These are phyloP conservation scores for Aspergillus latus DNA, from an alignment of 2,329 filamentous ascomycete species.

Conservation along the genomic window DNA sequence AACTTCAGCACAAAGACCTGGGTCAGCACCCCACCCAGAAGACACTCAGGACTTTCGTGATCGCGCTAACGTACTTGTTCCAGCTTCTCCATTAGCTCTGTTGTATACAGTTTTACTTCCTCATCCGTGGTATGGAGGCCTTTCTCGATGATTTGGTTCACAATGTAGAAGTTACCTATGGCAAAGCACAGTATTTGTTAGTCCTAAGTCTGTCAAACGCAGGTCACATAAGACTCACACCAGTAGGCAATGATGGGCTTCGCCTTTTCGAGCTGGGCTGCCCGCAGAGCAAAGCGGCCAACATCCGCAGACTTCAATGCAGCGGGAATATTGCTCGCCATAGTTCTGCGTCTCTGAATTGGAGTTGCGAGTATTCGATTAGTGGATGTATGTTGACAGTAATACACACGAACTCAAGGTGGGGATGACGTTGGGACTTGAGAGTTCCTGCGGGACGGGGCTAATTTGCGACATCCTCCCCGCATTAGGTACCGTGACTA, in stretches of 20 bases:
- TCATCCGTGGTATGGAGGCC: slow-evolving; percentile 75
- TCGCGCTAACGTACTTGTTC: slow-evolving; percentile 60
- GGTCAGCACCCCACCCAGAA: slow-evolving; percentile 8
- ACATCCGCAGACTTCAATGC: slow-evolving; percentile 79
- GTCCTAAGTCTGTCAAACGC: slow-evolving; percentile 13
- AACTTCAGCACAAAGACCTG: slow-evolving; percentile 47
- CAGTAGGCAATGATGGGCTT: slow-evolving; percentile 93
- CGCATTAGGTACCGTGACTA: neutral
- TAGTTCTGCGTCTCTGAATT: slow-evolving; percentile 39
- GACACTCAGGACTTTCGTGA: neutral
- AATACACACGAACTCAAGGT: slow-evolving; percentile 9
- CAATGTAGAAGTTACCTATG: slow-evolving; percentile 83
- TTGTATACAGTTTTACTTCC: slow-evolving; percentile 78
- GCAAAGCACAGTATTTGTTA: slow-evolving; percentile 14
- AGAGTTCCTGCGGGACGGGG: neutral
- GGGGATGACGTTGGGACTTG: slow-evolving; percentile 27
- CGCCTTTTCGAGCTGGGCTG: slow-evolving; percentile 75
- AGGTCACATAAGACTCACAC: slow-evolving; percentile 62
- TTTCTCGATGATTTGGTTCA: slow-evolving; percentile 84
- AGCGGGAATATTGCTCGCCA: slow-evolving; percentile 71
- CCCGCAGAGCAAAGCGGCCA: slow-evolving; percentile 78
- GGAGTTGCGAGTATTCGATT: neutral
- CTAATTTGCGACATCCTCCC: slow-evolving; percentile 5
- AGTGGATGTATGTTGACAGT: neutral
- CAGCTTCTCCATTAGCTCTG: slow-evolving; percentile 82